Conservation (phyloP, 371 early-diverging fungal genomes). For the Mucor lusitanicus region DNA sequence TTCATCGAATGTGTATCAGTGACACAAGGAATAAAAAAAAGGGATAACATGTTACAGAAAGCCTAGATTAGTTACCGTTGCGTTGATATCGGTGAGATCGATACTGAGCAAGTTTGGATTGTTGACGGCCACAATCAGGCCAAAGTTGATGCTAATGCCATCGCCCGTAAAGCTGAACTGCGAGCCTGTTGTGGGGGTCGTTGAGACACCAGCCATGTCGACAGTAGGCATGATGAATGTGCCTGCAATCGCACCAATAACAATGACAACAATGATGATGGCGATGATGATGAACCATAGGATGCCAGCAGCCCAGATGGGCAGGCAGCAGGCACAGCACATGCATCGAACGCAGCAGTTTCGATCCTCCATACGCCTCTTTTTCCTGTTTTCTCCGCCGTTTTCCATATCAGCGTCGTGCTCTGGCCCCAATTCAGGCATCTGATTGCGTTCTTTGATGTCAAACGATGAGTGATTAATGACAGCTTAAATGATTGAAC, state of each 20-base stretch:
- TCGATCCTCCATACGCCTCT: constrained; percentile 31
- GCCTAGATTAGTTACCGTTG: constrained; percentile 32
- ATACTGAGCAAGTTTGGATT: constrained; percentile 44
- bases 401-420: constrained; percentile 8
- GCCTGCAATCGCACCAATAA: constrained; percentile 36
- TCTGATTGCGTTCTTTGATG: neutral
- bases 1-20: neutral
- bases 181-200: constrained; percentile 22
- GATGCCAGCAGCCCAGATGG: constrained; percentile 41
- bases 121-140: constrained; percentile 36
- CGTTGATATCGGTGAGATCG: constrained; percentile 34
- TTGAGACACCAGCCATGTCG: constrained; percentile 32
- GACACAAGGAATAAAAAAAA: constrained; percentile 4
- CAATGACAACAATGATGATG: constrained; percentile 40
- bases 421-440: constrained; percentile 10
- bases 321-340: constrained; percentile 51
- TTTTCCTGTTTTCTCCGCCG: constrained; percentile 9
- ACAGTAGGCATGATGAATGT: constrained; percentile 44
- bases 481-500: neutral
- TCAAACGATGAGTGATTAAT: neutral
- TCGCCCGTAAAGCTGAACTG: constrained; percentile 28
- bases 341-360: constrained; percentile 37
- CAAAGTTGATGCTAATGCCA: constrained; percentile 38
- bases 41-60: neutral
- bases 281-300: constrained; percentile 43